Conservation (phyloP, 75 land plant genomes). For the Cryptomeria japonica region DNA sequence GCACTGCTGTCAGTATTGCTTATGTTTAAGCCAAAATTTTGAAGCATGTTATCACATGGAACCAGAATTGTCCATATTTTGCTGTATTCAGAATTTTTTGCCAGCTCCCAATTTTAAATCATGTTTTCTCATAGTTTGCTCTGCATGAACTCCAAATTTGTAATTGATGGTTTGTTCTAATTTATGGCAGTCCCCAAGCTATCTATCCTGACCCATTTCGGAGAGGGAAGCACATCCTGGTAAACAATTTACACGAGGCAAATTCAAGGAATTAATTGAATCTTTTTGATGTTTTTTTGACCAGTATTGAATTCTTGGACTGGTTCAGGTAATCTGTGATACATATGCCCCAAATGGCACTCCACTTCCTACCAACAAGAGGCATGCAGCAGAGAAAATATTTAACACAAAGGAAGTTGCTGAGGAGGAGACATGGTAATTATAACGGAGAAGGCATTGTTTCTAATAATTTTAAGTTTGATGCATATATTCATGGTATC, state of each 20-base stretch:
- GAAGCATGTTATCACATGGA: background rate
- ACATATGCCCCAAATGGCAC: no score
- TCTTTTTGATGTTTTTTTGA: background rate
- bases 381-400: no score
- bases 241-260: slow-evolving; percentile 15
- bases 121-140: background rate
- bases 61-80: background rate
- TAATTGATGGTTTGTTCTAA: background rate
- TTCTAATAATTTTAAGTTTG: no score
- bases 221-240: slow-evolving; percentile 91
- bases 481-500: no score
- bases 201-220: slow-evolving; percentile 95
- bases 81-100: background rate
- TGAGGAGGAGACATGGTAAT: no score
- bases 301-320: no score
- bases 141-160: background rate
- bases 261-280: background rate
- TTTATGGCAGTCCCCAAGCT: slow-evolving; percentile 79
- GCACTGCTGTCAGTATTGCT: background rate
- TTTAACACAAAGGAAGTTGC: no score
- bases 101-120: background rate
- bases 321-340: no score
- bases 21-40: background rate
- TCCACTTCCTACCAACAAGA: no score
- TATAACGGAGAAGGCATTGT: no score